These are phyloP conservation scores for Aspergillus jensenii DNA, from an alignment of 2,329 filamentous ascomycete species.

Conservation along the genomic window DNA sequence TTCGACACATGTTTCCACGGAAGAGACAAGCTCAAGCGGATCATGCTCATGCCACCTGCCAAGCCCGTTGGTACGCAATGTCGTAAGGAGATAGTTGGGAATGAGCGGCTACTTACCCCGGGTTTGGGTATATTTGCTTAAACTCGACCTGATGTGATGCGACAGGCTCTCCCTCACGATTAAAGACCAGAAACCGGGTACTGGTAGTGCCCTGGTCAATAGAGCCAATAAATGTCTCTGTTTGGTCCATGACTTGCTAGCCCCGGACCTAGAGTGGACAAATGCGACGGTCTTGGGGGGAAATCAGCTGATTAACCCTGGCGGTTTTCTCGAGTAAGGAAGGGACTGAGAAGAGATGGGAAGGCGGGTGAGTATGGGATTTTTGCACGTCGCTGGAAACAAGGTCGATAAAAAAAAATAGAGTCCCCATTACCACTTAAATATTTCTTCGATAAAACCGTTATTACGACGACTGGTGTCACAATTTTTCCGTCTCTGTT, in stretches of 20 bases:
- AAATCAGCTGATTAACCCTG: neutral
- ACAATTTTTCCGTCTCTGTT: conserved; percentile 13
- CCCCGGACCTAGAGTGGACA: neutral
- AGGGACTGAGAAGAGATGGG: neutral
- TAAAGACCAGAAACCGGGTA: conserved; percentile 85
- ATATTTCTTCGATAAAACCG: neutral
- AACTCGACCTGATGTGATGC: conserved; percentile 85
- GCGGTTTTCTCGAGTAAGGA: neutral
- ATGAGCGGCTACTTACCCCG: conserved; percentile 63
- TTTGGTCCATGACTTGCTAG: conserved; percentile 21
- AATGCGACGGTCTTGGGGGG: neutral
- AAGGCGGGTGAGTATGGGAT: neutral
- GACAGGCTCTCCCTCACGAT: conserved; percentile 72
- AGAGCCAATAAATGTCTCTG: conserved; percentile 67
- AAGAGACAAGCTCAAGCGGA: conserved; percentile 69
- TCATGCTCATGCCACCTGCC: conserved; percentile 85
- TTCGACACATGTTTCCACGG: conserved; percentile 76
- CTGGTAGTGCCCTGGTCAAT: conserved; percentile 92
- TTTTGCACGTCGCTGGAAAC: neutral
- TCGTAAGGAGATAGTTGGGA: neutral
- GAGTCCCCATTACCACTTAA: neutral
- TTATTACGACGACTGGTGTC: conserved; percentile 1
- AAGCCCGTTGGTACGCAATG: neutral
- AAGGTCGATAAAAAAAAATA: neutral
- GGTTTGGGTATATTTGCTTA: conserved; percentile 76